Evolutionary conservation across 345 rosid genomes (phyloP).

Genomic region (Moricandia moricandioides): DNA sequence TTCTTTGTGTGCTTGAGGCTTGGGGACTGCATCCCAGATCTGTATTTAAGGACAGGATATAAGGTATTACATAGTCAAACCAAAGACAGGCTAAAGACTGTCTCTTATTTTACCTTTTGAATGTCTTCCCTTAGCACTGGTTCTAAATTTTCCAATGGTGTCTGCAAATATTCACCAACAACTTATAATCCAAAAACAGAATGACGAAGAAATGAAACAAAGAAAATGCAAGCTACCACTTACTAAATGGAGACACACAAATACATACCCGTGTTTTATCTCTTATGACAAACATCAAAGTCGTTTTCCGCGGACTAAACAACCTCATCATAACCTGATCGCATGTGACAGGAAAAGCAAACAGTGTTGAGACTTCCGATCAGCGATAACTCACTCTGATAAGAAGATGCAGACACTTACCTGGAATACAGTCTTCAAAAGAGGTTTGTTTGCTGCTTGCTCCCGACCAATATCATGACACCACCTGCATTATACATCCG

Average conservation of each 20-base stretch:
- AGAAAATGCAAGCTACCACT: neutral
- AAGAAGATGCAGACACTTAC: conserved; percentile 39
- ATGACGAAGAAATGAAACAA: neutral
- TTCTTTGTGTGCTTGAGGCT: conserved; percentile 90
- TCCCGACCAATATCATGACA: conserved; percentile 99
- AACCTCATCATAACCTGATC: conserved; percentile 97
- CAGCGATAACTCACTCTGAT: conserved; percentile 19
- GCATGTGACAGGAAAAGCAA: conserved; percentile 27
- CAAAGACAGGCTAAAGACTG: conserved; percentile 4
- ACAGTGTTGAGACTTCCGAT: neutral
- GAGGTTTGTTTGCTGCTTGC: conserved; percentile 99
- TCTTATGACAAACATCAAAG: conserved; percentile 96
- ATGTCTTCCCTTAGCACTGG: conserved; percentile 96
- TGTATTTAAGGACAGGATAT: conserved; percentile 37
- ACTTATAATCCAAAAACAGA: conserved; percentile 9
- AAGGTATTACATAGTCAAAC: conserved; percentile 24
- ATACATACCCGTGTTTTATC: conserved; percentile 88
- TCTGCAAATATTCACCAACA: conserved; percentile 51
- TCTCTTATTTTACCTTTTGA: conserved; percentile 63
- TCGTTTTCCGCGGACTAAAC: conserved; percentile 98
- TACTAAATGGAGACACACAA: neutral
- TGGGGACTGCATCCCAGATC: conserved; percentile 98
- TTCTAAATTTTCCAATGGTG: conserved; percentile 91
- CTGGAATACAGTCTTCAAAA: conserved; percentile 97
- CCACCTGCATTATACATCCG: conserved; percentile 66